These are phyloP conservation scores for Eragrostis curvula DNA, from an alignment of 176 grass and related monocot species.

Conservation along the genomic window DNA sequence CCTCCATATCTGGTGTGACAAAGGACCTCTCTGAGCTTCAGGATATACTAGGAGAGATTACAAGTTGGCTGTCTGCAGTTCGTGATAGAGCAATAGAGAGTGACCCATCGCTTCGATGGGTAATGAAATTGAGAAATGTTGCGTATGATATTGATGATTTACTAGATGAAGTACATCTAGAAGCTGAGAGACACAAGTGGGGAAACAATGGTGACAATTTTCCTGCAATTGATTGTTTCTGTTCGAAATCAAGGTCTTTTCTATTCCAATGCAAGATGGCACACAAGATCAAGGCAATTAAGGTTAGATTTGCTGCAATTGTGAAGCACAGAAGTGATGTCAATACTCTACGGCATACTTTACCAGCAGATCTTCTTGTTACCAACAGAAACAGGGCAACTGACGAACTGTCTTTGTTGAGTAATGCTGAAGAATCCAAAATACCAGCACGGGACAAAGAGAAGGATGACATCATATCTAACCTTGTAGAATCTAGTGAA, in stretches of 20 bases:
- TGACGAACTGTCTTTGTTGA: not conserved
- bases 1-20: not conserved
- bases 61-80: not conserved
- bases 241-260: not conserved
- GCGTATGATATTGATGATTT: slow-evolving; percentile 5
- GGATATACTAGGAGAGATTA: not conserved
- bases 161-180: not conserved
- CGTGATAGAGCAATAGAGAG: not conserved
- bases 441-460: slow-evolving; percentile 24
- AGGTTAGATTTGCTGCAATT: not conserved
- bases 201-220: not conserved
- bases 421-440: not conserved
- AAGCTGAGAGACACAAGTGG: not conserved
- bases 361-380: not conserved
- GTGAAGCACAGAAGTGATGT: not conserved
- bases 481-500: slow-evolving; percentile 7
- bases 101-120: not conserved
- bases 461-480: not conserved
- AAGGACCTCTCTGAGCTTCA: not conserved
- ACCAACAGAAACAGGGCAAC: not conserved
- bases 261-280: not conserved
- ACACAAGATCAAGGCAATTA: not conserved
- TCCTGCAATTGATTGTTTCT: not conserved
- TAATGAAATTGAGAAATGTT: slow-evolving; percentile 16
- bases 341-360: not conserved